Conservation (phyloP, 2,329 filamentous ascomycete species). For the Didymella glomerata region DNA sequence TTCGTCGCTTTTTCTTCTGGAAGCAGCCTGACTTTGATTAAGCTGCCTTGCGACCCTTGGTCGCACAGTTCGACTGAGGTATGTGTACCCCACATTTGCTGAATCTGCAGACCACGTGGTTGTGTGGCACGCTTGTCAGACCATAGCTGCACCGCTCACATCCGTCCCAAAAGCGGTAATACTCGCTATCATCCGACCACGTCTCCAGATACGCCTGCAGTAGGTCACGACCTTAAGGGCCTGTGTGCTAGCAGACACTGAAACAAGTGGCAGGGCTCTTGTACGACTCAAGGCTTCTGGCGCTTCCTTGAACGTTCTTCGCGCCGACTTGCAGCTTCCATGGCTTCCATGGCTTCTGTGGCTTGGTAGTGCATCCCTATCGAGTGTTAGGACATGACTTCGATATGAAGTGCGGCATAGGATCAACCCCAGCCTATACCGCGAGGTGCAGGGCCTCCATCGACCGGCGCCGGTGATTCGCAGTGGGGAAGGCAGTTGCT, state of each 20-base stretch:
- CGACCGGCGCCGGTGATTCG: constrained; percentile 32
- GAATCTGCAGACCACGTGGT: constrained; percentile 14
- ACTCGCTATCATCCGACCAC: not conserved
- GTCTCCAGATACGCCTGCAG: not conserved
- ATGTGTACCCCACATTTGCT: constrained; percentile 9
- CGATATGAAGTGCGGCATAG: constrained; percentile 36
- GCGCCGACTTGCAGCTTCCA: constrained; percentile 33
- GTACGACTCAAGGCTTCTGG: constrained; percentile 1
- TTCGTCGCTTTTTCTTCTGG: constrained; percentile 4
- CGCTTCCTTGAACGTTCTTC: constrained; percentile 18
- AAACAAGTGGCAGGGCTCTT: not conserved
- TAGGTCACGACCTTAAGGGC: constrained; percentile 1
- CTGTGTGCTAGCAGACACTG: not conserved
- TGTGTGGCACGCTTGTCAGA: constrained; percentile 12
- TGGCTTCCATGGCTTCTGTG: constrained; percentile 37
- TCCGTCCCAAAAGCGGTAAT: constrained; percentile 18
- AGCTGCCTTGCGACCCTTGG: constrained; percentile 2
- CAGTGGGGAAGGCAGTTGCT: constrained; percentile 37
- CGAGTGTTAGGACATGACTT: constrained; percentile 36
- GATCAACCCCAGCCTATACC: constrained; percentile 35
- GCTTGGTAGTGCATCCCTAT: constrained; percentile 27
- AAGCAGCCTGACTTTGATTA: constrained; percentile 12
- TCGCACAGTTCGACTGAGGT: not conserved
- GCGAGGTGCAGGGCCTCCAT: constrained; percentile 26
- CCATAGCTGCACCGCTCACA: constrained; percentile 1